Base-by-base conservation (phyloP, 495 filamentous ascomycete genomes). In the Tuber magnatum region DNA sequence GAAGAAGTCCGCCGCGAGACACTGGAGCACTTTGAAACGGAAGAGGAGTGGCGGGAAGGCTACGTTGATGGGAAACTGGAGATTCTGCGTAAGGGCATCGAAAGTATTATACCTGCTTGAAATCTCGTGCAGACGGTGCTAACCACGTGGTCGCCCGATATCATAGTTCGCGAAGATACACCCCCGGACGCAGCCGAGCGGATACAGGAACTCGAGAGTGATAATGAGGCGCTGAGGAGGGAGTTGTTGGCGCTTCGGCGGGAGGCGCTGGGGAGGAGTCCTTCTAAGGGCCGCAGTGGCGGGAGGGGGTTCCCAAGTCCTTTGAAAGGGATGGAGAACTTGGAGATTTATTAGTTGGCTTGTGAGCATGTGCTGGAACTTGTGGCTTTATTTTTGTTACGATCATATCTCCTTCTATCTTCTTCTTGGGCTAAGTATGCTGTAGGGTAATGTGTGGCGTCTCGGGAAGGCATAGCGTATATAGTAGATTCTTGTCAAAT, bases 41-140 rank as follows among this genome's bases (percentile, higher is more conserved):
- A 97, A 83, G 87, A 90, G 80, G 91, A 93, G 73, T 85, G 88
- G 40, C 84, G 84, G n/a, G 92, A 97, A 61, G 93, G 93, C 82
- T 93, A 95, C 84, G 86, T 96, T 74, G 94, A 97, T 83, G 87
- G 88, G 78, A 99, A 99, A 85, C 87, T 97, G 16, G 95, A 97
- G 80, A 88, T 97, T 38, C 85, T 97, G 70, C 90, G 91, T 70
- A 86, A 91, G 51, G 88, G 89, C 24, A 90, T 94, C 56, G 87
- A 88, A 77, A 87, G 86, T 82, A 79, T 40, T 65, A 70, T 71
- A 51, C 43, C 39, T 32, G 65, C 71, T 51, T 76, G 73, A 35
- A 32, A 18, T 16, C 56, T 65, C 56, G 56, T 1, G 79, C 77
- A 0, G 78, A 77, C 44, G 32, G 71, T 69, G 51, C n/a, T 40